phyloP scores from a whole-genome alignment of 257 asterid genomes.

The Solanum chilense region DNA sequence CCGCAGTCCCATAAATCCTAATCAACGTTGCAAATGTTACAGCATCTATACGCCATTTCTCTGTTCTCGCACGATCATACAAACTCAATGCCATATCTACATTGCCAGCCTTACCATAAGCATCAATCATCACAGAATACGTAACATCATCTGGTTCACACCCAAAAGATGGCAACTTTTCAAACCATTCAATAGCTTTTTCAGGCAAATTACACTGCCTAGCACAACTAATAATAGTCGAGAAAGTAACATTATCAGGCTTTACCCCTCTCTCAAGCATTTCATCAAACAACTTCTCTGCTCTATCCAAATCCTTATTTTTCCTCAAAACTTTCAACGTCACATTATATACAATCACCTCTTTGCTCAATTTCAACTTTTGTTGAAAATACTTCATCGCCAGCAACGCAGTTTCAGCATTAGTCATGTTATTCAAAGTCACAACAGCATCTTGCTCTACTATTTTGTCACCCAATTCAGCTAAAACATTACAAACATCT shows the following conservation, averaged over 20 bases:
- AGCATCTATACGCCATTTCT: slow-evolving; percentile 80
- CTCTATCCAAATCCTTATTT: slow-evolving; percentile 44
- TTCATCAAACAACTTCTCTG: slow-evolving; percentile 44
- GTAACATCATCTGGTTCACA: slow-evolving; percentile 68
- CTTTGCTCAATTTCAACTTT: slow-evolving; percentile 18
- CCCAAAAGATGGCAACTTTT: slow-evolving; percentile 61
- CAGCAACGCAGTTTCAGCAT: slow-evolving; percentile 31
- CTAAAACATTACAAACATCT: slow-evolving; percentile 23
- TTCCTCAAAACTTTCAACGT: slow-evolving; percentile 68
- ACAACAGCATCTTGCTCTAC: slow-evolving; percentile 58
- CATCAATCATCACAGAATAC: slow-evolving; percentile 73
- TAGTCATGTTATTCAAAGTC: slow-evolving; percentile 64
- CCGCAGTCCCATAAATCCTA: slow-evolving; percentile 49
- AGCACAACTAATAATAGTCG: slow-evolving; percentile 85
- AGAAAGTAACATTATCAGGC: slow-evolving; percentile 79
- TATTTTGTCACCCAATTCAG: slow-evolving; percentile 25
- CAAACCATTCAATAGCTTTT: slow-evolving; percentile 85
- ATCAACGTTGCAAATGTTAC: slow-evolving; percentile 60
- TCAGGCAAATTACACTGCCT: slow-evolving; percentile 58
- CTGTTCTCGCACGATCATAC: slow-evolving; percentile 77
- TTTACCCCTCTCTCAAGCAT: slow-evolving; percentile 66
- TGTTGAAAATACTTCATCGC: slow-evolving; percentile 47
- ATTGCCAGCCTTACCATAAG: slow-evolving; percentile 71
- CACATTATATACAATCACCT: slow-evolving; percentile 65
- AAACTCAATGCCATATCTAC: slow-evolving; percentile 59